Evolutionary conservation across 768 basidiomycete genomes (phyloP).

Genomic region (Calocybe cyanea): DNA sequence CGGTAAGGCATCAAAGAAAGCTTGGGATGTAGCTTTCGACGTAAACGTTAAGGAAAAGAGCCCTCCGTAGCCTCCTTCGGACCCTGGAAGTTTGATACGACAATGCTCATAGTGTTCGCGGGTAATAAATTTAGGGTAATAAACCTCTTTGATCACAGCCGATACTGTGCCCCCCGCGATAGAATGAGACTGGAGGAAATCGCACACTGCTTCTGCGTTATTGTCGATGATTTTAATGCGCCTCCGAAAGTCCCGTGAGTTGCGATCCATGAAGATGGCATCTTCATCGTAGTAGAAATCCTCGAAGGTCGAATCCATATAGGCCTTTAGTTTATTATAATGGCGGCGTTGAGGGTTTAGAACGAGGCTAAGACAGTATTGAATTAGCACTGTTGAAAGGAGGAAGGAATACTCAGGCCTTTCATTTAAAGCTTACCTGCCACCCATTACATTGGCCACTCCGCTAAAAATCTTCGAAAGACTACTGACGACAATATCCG

Average conservation of each 20-base stretch:
- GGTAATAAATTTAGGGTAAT: conserved; percentile 84
- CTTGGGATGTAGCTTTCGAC: conserved; percentile 56
- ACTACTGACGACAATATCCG: conserved; percentile 89
- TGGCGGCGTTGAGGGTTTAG: conserved; percentile 76
- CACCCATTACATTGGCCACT: conserved; percentile 95
- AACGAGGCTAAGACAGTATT: conserved; percentile 64
- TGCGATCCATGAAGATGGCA: conserved; percentile 95
- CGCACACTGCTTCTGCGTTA: conserved; percentile 82
- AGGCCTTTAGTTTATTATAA: conserved; percentile 61
- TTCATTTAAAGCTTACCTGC: conserved; percentile 57
- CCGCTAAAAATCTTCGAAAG: conserved; percentile 95
- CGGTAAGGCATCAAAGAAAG: conserved; percentile 81
- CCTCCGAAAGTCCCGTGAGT: conserved; percentile 85
- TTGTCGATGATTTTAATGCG: conserved; percentile 75
- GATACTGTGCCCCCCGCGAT: conserved; percentile 31
- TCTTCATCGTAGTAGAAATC: conserved; percentile 90
- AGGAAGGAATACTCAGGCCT: not conserved
- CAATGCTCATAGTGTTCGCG: conserved; percentile 68
- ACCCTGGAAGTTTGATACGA: conserved; percentile 41
- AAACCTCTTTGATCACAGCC: conserved; percentile 74
- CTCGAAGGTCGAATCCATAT: conserved; percentile 61
- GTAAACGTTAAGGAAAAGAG: conserved; percentile 87
- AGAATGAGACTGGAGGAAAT: conserved; percentile 65
- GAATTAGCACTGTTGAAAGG: too few relatives aligned
- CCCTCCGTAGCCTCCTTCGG: conserved; percentile 70